phyloP scores from a whole-genome alignment of 2,329 filamentous ascomycete species.

The Cytospora piceicola region DNA sequence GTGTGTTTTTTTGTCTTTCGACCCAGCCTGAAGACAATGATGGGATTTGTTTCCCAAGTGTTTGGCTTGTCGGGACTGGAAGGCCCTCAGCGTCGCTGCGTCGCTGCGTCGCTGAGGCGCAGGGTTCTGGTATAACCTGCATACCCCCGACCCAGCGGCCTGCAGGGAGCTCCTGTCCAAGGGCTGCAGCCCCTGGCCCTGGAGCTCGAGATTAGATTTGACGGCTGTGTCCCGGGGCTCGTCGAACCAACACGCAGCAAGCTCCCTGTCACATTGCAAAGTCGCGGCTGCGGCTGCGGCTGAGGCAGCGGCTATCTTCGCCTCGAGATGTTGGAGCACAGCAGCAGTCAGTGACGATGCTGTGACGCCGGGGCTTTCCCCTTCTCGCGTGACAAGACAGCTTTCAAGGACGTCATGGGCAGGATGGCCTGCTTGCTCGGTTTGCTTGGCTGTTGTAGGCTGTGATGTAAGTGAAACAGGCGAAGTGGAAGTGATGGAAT shows the following conservation, averaged over 20 bases:
- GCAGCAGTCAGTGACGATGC: neutral
- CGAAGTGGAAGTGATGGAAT: neutral
- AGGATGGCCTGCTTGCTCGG: neutral
- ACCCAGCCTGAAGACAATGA: neutral
- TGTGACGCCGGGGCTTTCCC: no score
- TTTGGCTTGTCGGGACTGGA: neutral
- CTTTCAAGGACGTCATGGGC: no score
- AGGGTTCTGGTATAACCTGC: neutral
- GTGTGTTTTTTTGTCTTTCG: neutral
- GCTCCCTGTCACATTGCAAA: conserved; percentile 10
- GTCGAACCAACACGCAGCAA: conserved; percentile 15
- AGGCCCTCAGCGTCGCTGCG: neutral
- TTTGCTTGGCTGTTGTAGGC: no score
- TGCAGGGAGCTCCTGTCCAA: neutral
- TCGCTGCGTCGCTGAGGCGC: neutral
- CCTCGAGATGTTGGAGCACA: conserved; percentile 12
- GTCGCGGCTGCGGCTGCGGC: conserved; percentile 5
- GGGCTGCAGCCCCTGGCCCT: no score
- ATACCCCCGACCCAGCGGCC: neutral
- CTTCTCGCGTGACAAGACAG: neutral
- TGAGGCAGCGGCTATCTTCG: conserved; percentile 19
- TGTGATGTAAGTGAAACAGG: neutral
- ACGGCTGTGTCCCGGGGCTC: no score
- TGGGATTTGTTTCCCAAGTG: neutral
- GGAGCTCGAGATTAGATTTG: no score